Evolutionary conservation across 2,329 filamentous ascomycete genomes (phyloP).

Genomic region (Amylocarpus encephaloides): DNA sequence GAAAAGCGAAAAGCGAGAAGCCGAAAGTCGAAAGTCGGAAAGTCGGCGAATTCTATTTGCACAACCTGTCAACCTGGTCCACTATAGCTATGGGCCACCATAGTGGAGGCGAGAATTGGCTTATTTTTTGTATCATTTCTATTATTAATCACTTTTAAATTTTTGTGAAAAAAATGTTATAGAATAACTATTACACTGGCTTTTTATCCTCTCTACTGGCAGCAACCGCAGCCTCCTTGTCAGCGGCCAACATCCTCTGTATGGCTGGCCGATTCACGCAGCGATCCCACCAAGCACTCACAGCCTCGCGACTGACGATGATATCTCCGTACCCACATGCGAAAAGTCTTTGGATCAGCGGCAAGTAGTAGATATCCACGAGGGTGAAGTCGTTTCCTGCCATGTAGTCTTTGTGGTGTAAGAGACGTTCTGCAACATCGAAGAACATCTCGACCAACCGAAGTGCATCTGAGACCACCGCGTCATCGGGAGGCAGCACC

Average conservation of each 20-base stretch:
- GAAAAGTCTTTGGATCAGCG: conserved; percentile 38
- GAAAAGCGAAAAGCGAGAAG: too few species aligned
- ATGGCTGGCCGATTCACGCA: conserved; percentile 35
- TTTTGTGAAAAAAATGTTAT: too few species aligned
- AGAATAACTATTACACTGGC: too few species aligned
- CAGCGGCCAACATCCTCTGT: conserved; percentile 32
- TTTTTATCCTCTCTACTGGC: too few species aligned
- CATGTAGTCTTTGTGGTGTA: conserved; percentile 39
- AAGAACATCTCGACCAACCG: conserved; percentile 37
- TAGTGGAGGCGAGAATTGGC: too few species aligned
- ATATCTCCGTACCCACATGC: conserved; percentile 36
- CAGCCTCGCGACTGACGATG: conserved; percentile 32
- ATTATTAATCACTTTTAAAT: too few species aligned
- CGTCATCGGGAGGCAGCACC: conserved; percentile 37
- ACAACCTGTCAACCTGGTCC: too few species aligned
- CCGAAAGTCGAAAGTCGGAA: too few species aligned
- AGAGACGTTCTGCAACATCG: conserved; percentile 36
- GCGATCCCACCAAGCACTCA: conserved; percentile 39
- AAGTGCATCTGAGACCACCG: conserved; percentile 34
- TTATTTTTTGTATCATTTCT: too few species aligned
- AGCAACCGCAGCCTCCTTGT: conserved; percentile 28
- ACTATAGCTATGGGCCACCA: too few species aligned
- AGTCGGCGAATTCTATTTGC: too few species aligned
- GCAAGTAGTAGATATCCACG: conserved; percentile 43
- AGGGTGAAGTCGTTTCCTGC: conserved; percentile 39